Evolutionary conservation across 768 basidiomycete genomes (phyloP).

Genomic region (Hericium rajendrae): DNA sequence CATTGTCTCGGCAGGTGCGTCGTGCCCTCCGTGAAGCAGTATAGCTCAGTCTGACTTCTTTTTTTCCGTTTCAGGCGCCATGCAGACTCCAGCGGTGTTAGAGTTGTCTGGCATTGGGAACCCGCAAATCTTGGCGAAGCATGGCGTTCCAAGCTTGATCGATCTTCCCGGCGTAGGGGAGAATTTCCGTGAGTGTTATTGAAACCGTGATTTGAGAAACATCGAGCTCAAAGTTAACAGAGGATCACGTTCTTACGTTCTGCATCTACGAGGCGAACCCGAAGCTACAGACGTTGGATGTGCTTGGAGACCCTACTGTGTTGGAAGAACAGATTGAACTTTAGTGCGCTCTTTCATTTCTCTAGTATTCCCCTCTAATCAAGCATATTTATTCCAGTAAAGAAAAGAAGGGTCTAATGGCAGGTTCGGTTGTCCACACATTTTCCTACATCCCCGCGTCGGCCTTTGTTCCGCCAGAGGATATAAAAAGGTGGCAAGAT

Average conservation of each 20-base stretch:
- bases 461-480: neutral
- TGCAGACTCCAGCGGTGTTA: neutral
- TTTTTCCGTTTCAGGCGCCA: neutral
- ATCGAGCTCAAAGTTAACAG: neutral
- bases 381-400: neutral
- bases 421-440: neutral
- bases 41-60: no score
- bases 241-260: conserved; percentile 13
- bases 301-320: conserved; percentile 5
- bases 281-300: conserved; percentile 12
- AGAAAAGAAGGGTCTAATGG: neutral
- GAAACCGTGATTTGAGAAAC: neutral
- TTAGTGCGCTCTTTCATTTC: conserved; percentile 6
- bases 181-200: conserved; percentile 25
- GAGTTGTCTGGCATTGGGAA: conserved; percentile 19
- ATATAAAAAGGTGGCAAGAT: neutral
- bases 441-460: neutral
- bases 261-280: conserved; percentile 11
- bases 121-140: conserved; percentile 11
- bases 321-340: conserved; percentile 8
- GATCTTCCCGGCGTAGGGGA: conserved; percentile 29
- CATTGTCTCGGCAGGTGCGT: neutral
- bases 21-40: no score
- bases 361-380: neutral
- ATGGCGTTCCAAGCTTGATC: conserved; percentile 21